Evolutionary conservation across 2,329 filamentous ascomycete genomes (phyloP).

Genomic region (Venturia asperata): DNA sequence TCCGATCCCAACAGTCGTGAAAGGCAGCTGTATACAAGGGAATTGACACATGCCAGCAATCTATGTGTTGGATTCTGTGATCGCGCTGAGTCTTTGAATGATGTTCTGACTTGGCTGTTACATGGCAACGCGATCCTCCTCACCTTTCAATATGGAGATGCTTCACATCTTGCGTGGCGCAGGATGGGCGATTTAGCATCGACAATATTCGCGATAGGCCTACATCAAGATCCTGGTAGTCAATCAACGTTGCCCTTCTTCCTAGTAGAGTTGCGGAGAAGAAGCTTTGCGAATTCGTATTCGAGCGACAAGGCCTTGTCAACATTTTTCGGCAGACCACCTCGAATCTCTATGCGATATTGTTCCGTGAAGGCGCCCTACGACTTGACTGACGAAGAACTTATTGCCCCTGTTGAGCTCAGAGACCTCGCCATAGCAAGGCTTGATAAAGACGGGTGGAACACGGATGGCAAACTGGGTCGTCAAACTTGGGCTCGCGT

Average conservation of each 20-base stretch:
- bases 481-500: slow-evolving; percentile 42
- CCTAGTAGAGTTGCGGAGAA: slow-evolving; percentile 31
- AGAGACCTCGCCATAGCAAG: slow-evolving; percentile 33
- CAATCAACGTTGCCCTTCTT: slow-evolving; percentile 32
- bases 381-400: slow-evolving; percentile 46
- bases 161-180: slow-evolving; percentile 28
- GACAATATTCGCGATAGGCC: slow-evolving; percentile 32
- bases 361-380: slow-evolving; percentile 48
- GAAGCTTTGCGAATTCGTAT: slow-evolving; percentile 29
- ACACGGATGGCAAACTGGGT: slow-evolving; percentile 38
- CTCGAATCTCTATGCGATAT: slow-evolving; percentile 47
- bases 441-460: slow-evolving; percentile 49
- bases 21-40: slow-evolving; percentile 1
- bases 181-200: slow-evolving; percentile 28
- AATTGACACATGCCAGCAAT: slow-evolving; percentile 17
- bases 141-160: slow-evolving; percentile 17
- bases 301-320: slow-evolving; percentile 45
- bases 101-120: slow-evolving; percentile 15
- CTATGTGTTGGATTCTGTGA: slow-evolving; percentile 17
- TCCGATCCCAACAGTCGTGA: neutral
- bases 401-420: slow-evolving; percentile 40
- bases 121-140: slow-evolving; percentile 12
- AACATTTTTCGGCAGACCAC: slow-evolving; percentile 50
- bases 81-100: slow-evolving; percentile 18
- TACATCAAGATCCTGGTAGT: slow-evolving; percentile 31